phyloP scores from a whole-genome alignment of 495 filamentous ascomycete species.

The Penicillium coffeae region DNA sequence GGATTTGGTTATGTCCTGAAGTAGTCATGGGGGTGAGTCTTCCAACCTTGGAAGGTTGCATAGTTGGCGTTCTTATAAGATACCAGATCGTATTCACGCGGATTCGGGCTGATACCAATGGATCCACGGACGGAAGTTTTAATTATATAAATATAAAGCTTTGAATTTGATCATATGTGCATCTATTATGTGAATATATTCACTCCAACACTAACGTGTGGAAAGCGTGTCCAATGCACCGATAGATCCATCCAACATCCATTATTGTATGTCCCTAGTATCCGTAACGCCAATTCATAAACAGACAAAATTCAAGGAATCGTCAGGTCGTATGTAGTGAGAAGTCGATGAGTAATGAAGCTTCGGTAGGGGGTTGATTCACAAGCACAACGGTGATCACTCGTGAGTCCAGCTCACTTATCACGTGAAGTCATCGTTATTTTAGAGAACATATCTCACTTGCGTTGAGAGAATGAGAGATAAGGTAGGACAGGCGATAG shows the following conservation, averaged over 20 bases:
- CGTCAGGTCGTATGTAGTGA: conserved; percentile 20
- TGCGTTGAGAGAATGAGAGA: neutral
- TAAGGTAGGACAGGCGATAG: neutral
- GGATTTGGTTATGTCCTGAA: neutral
- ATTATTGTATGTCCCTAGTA: conserved; percentile 16
- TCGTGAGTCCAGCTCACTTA: conserved; percentile 17
- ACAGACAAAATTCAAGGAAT: conserved; percentile 3
- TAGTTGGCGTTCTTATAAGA: conserved; percentile 51
- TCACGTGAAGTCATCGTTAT: conserved; percentile 3
- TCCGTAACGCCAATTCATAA: conserved; percentile 10
- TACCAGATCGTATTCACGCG: too few relatives aligned
- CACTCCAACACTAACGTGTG: neutral
- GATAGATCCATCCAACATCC: conserved; percentile 5
- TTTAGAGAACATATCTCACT: neutral
- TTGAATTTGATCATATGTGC: neutral
- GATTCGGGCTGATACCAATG: too few relatives aligned
- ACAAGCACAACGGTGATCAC: neutral
- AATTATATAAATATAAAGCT: too few relatives aligned
- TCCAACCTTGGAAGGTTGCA: conserved; percentile 17
- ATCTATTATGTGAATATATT: neutral
- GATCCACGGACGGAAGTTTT: too few relatives aligned
- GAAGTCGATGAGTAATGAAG: neutral
- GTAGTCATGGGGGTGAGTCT: too few relatives aligned
- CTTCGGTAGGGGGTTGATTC: neutral
- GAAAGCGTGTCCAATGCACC: conserved; percentile 4